A percentile compares a stretch with the other conserved stretches of the same genome.
phyloP scores from a whole-genome alignment of 2,329 filamentous ascomycete species.

The Cercospora zeina region DNA sequence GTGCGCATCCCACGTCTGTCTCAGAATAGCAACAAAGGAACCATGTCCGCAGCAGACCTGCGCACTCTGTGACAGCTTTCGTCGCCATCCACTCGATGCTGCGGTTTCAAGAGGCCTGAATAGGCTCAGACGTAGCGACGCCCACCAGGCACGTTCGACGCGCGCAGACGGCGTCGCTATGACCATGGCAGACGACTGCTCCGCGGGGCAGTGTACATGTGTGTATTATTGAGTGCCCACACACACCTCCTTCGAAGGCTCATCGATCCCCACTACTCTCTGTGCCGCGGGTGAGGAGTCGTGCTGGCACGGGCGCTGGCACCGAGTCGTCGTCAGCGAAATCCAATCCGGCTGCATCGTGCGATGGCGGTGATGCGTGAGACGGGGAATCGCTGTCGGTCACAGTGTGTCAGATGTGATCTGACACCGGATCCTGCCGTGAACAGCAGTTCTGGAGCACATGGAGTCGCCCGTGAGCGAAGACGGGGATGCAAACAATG shows the following conservation, averaged over 20 bases:
- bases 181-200: neutral
- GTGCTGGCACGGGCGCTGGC: neutral
- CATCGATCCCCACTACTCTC: neutral
- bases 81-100: constrained; percentile 26
- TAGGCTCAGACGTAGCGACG: constrained; percentile 16
- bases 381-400: neutral
- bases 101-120: constrained; percentile 19
- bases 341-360: neutral
- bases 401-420: neutral
- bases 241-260: neutral
- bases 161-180: neutral
- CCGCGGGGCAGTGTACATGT: constrained; percentile 4
- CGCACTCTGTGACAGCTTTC: constrained; percentile 13
- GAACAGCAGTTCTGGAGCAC: constrained; percentile 14
- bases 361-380: neutral
- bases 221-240: neutral
- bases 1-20: constrained; percentile 10
- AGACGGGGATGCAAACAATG: constrained; percentile 7
- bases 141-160: neutral
- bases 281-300: neutral
- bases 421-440: constrained; percentile 12
- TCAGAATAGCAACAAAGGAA: constrained; percentile 23
- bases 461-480: constrained; percentile 8
- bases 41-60: constrained; percentile 18
- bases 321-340: neutral